A percentile compares a stretch with the other conserved stretches of the same genome.
Conservation (phyloP, 192 early-diverging fungal genomes). For the Linnemannia exigua region DNA sequence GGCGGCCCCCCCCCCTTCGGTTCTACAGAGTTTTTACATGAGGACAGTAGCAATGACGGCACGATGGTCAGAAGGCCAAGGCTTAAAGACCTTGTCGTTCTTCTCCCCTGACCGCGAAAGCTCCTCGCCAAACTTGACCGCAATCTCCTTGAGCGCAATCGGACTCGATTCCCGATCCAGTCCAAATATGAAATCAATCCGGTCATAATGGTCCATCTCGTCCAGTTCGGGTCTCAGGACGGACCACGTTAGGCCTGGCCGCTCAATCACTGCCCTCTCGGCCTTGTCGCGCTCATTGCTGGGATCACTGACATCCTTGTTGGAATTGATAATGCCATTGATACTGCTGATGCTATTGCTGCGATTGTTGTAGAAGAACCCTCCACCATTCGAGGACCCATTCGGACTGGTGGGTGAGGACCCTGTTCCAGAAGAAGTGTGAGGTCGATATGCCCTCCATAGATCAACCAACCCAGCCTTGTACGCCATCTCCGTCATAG, state of each 20-base stretch:
- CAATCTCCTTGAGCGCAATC: slow-evolving; percentile 51
- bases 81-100: slow-evolving; percentile 38
- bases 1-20: no score
- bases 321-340: not conserved
- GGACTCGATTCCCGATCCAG: slow-evolving; percentile 47
- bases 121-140: slow-evolving; percentile 48
- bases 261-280: slow-evolving; percentile 34
- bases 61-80: slow-evolving; percentile 54
- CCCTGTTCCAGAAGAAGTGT: not conserved
- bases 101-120: slow-evolving; percentile 31
- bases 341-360: not conserved
- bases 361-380: not conserved
- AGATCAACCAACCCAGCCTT: slow-evolving; percentile 55
- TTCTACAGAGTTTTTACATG: no score
- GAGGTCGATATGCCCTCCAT: slow-evolving; percentile 39
- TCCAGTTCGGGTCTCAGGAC: slow-evolving; percentile 22
- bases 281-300: slow-evolving; percentile 5
- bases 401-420: slow-evolving; percentile 12
- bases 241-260: slow-evolving; percentile 47
- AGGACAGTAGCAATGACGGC: slow-evolving; percentile 50
- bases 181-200: slow-evolving; percentile 52
- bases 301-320: not conserved
- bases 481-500: slow-evolving; percentile 33
- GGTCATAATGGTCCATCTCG: slow-evolving; percentile 38
- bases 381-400: not conserved